These are phyloP conservation scores for Dissophora globulifera DNA, from an alignment of 192 early-diverging fungal species.

Conservation along the genomic window DNA sequence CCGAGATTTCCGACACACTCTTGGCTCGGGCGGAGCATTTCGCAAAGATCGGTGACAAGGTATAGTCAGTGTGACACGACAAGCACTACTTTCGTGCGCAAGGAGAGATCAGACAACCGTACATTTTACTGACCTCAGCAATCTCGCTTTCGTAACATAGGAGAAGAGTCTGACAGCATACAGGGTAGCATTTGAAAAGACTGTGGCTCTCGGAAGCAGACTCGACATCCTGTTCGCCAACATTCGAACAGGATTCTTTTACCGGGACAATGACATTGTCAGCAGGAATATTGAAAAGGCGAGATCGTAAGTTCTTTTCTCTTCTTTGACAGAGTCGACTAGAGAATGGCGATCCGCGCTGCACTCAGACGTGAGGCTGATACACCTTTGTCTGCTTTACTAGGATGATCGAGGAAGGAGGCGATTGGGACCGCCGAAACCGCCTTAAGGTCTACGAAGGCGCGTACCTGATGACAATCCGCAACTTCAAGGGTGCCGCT, in stretches of 20 bases:
- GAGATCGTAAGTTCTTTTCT: slow-evolving; percentile 73
- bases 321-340: background rate
- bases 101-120: too few relatives aligned
- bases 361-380: background rate
- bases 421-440: slow-evolving; percentile 99
- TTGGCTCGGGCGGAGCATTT: slow-evolving; percentile 91
- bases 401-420: slow-evolving; percentile 96
- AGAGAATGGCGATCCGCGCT: background rate
- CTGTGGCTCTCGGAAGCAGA: slow-evolving; percentile 89
- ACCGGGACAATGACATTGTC: slow-evolving; percentile 83
- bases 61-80: slow-evolving; percentile 33
- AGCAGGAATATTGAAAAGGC: slow-evolving; percentile 84
- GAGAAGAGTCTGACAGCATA: slow-evolving; percentile 90
- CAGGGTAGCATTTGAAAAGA: slow-evolving; percentile 84
- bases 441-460: slow-evolving; percentile 97
- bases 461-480: slow-evolving; percentile 90
- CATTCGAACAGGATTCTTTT: slow-evolving; percentile 96
- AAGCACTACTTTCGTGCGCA: too few relatives aligned
- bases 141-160: slow-evolving; percentile 52
- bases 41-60: slow-evolving; percentile 95
- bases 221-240: slow-evolving; percentile 95
- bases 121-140: background rate
- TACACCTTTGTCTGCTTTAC: background rate
- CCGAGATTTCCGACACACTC: slow-evolving; percentile 87
- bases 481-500: slow-evolving; percentile 95